Conservation (phyloP, 192 early-diverging fungal species). For the Coemansia sp. region DNA sequence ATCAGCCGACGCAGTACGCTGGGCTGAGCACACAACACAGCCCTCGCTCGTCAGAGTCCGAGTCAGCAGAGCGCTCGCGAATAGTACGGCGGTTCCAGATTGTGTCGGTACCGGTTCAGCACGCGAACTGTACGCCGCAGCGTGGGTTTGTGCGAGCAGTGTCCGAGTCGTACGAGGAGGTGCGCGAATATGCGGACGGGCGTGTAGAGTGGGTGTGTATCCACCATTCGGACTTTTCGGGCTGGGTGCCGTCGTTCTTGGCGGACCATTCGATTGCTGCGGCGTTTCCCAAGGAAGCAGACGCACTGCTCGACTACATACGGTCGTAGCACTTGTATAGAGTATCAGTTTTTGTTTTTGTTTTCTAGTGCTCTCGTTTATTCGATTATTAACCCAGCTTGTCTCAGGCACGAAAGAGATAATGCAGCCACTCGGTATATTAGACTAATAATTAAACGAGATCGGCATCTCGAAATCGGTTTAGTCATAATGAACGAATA, state of each 20-base stretch:
- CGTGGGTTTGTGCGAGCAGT: conserved; percentile 36
- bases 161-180: conserved; percentile 47
- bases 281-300: conserved; percentile 41
- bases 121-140: conserved; percentile 25
- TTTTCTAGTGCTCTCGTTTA: too few relatives aligned
- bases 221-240: conserved; percentile 46
- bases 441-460: neutral
- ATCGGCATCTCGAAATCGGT: neutral
- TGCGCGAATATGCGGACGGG: conserved; percentile 37
- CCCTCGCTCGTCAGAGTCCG: neutral
- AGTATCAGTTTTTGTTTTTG: too few relatives aligned
- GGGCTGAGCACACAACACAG: conserved; percentile 12
- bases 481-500: neutral
- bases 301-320: conserved; percentile 32
- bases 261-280: conserved; percentile 39
- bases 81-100: conserved; percentile 39
- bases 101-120: conserved; percentile 28
- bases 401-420: too few relatives aligned
- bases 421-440: too few relatives aligned
- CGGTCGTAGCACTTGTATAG: too few relatives aligned
- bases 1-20: conserved; percentile 12
- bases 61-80: neutral
- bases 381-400: too few relatives aligned
- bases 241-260: conserved; percentile 44
- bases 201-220: conserved; percentile 42